Evolutionary conservation across 2,329 filamentous ascomycete genomes (phyloP).

Genomic region (Cladophialophora chaetospira): DNA sequence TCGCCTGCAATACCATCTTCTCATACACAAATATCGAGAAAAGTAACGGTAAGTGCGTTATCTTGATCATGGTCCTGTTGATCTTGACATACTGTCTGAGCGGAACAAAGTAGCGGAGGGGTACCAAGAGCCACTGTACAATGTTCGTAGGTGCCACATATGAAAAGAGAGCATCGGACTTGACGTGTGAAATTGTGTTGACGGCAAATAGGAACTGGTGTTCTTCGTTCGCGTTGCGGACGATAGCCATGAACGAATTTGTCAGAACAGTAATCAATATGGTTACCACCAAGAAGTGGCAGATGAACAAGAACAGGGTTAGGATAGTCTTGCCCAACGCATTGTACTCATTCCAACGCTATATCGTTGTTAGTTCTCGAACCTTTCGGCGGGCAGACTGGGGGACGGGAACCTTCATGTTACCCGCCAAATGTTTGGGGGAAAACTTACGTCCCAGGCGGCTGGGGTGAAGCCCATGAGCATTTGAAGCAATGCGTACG

Average conservation of each 20-base stretch:
- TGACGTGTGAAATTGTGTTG: slow-evolving; percentile 97
- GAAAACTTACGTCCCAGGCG: slow-evolving; percentile 92
- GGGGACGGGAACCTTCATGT: too few species aligned
- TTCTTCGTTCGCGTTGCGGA: slow-evolving; percentile 89
- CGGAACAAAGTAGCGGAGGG: slow-evolving; percentile 76
- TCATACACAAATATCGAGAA: slow-evolving; percentile 89
- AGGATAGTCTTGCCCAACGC: slow-evolving; percentile 74
- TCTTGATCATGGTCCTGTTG: slow-evolving; percentile 88
- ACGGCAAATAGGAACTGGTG: slow-evolving; percentile 92
- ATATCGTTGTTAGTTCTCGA: too few species aligned
- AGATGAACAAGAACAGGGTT: slow-evolving; percentile 85
- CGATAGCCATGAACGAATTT: slow-evolving; percentile 94
- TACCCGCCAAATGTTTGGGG: too few species aligned
- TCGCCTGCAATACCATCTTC: slow-evolving; percentile 71
- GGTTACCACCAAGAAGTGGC: slow-evolving; percentile 91
- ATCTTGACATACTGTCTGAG: slow-evolving; percentile 79
- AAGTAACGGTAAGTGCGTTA: slow-evolving; percentile 84
- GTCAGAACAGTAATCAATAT: slow-evolving; percentile 95
- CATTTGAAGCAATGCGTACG: slow-evolving; percentile 89
- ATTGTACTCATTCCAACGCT: slow-evolving; percentile 81
- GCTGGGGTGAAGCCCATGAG: slow-evolving; percentile 95
- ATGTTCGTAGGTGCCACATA: slow-evolving; percentile 92
- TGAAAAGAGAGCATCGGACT: slow-evolving; percentile 94
- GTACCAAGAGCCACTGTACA: slow-evolving; percentile 84
- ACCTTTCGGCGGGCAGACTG: too few species aligned